Base-by-base conservation (phyloP, 441 rosid species). In the Capsella rubella region DNA sequence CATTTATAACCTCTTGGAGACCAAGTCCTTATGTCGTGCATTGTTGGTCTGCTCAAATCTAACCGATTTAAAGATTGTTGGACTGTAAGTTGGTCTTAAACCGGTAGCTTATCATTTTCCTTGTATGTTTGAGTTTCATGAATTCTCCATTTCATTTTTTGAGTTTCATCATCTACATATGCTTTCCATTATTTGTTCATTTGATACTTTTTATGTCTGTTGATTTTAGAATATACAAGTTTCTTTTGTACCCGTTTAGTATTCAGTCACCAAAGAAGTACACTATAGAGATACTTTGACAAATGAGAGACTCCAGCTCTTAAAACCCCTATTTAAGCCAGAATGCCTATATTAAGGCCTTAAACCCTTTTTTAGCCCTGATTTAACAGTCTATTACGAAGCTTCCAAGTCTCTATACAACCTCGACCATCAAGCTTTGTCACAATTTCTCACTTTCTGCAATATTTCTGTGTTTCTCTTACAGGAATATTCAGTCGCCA, bases 41-140 rank as follows among this genome's bases (percentile, higher is more conserved):
- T 78, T 93, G 51, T 81, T 90, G 50, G 84, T 84, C 32, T 90
- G 97, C 80, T 82, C 87, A n/a, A 83, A 87, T 68, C 83, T 92
- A 39, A 81, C 83, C 49, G 96, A 92, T 77, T 86, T 92, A 55
- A 90, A 85, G 79, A 85, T 90, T 64, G 91, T 90, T 81, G 89
- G 97, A 85, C 82, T 92, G 95, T 90, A 89, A 87, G 97, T 87
- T 82, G 29, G n/a, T 28, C 39, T 52, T 42, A 21, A 21, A 6
- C 29, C 11, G 28, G 8, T 29, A 29, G 16, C 29, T 40, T 35
- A 51, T 32, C 18, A 34, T 49, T 14, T 32, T 34, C 51, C 53
- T 29, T 27, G 10, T 53, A 67, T 67, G 28, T 16, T 29, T 28
- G 13, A 31, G 18, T 28, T 54, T 53, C 18, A 54, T 28, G 18